Base-by-base conservation (phyloP, 345 rosid genomes). In the Syzygium aqueum region DNA sequence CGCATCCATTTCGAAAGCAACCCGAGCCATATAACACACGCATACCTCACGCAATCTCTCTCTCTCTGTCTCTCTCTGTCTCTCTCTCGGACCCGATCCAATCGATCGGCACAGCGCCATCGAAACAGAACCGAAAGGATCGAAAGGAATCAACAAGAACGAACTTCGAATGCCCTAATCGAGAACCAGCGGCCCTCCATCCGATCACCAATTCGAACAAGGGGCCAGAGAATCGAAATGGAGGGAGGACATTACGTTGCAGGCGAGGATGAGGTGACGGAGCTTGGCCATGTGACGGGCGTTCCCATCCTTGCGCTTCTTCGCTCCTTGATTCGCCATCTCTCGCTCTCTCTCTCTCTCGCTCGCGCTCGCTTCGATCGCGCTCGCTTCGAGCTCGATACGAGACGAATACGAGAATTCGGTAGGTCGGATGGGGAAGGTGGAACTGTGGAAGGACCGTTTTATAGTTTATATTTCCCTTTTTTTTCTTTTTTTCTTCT, bases 311-410 rank as follows among this genome's bases (percentile, higher is more conserved):
- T 92, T 96, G 1, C 97, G 96, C 93, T 96, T 95, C 94, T 97
- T 96, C 85, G 98, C 98, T 84, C 98, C 97, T 90, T 97, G 97
- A 93, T 97, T 97, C 86, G 97, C 99, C 98, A 96, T 96, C 89
- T 53, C 53, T 73, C 8, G 19, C 52, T 84, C 63, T 53, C 89
- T 33, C n/a, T 84, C 84, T 61, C 11, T 1, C 56, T 3, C 37
- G 0, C 73, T 27, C 67, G 8, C 40, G 2, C 78, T 33, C 37
- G n/a, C n/a, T n/a, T n/a, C n/a, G n/a, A n/a, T 33, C 40, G 40
- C 40, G 23, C 30, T 27, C 30, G 28, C 84, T 85, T 16, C 19
- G 61, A 30, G 77, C 57, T 85, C 28, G 28, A 37, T 67, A 43
- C 46, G 46, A 43, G 5, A 43, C 46, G 6, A 43, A 43, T 27